Evolutionary conservation across 139 green algal genomes (phyloP), one percentile per base, ranked within the genome.

Genomic region (Chlorella sp.): DNA sequence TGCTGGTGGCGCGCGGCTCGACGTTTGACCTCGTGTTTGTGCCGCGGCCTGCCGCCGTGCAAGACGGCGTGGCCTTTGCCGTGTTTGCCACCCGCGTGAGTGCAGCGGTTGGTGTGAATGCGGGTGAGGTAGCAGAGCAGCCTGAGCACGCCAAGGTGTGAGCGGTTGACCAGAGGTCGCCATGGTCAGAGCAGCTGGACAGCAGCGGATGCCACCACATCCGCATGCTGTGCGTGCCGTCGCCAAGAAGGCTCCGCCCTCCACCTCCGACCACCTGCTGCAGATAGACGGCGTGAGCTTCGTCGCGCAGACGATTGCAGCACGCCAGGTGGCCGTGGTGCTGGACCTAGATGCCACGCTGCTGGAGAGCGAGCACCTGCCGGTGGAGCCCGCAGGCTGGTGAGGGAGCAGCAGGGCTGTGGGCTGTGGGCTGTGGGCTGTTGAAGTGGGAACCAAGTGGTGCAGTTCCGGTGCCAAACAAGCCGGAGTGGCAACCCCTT

Each of bases 311-410:
- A 79, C 70, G 28, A 69, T 85, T 22, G 67, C 69, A 3, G 70
- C 48, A 3, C 72, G 41, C 28, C 69, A 58, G 51, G 69, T 85
- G 46, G 81, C 67, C 1, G 67, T 85, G 26, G 70, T 85, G 36
- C 69, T 85, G 36, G 81, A 85, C 51, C 36, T 85, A 14, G 81
- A 85, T 26, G 36, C 41, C 36, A 85, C 81, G 13, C 36, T 85
- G 48, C 69, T 85, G 36, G 81, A 85, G 54, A 70, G 43, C n/a
- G 81, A 85, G 69, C 69, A 79, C 44, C 81, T 85, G 68, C 38
- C 68, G 5, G 28, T 56, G 51, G 20, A 72, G 69, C 81, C 81
- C 0, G 17, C 34, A 28, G 51, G 73, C 24, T 85, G 81, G 81
- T 85, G 68, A 34, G 81, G 17, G 28, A 54, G n/a, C 14, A 30